Percentiles rank a stretch among this genome's conserved stretches.
phyloP scores from a whole-genome alignment of 495 filamentous ascomycete species.

The Hyaloscypha variabilis region DNA sequence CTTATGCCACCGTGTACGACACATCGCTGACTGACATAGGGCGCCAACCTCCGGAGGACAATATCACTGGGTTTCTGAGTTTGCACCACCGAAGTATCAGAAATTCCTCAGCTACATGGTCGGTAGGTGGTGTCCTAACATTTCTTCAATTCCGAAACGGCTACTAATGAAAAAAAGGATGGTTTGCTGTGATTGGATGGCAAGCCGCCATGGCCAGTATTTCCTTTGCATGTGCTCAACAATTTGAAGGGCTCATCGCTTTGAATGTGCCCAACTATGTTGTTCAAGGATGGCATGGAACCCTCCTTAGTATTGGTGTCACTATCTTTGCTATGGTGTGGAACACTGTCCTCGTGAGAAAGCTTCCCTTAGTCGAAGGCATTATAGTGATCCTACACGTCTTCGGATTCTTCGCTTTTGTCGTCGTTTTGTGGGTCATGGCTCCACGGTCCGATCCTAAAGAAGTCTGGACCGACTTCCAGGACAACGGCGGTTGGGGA shows the following conservation, averaged over 20 bases:
- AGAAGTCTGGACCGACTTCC: constrained; percentile 55
- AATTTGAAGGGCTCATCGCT: constrained; percentile 62
- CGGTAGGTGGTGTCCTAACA: constrained; percentile 29
- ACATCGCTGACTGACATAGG: constrained; percentile 7
- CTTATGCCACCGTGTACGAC: not conserved
- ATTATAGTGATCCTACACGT: constrained; percentile 63
- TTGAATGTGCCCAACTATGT: constrained; percentile 50
- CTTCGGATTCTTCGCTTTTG: constrained; percentile 61
- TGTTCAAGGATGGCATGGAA: constrained; percentile 61
- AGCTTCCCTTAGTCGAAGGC: constrained; percentile 59
- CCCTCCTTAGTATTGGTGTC: constrained; percentile 57
- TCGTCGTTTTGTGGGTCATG: constrained; percentile 60
- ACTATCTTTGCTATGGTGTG: constrained; percentile 52
- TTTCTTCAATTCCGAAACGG: too few relatives aligned
- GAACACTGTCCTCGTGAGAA: constrained; percentile 56
- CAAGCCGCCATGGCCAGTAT: constrained; percentile 58
- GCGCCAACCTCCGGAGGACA: constrained; percentile 39
- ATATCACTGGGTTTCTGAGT: constrained; percentile 57
- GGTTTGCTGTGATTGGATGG: constrained; percentile 65
- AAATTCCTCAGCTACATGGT: constrained; percentile 63
- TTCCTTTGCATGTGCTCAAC: constrained; percentile 56
- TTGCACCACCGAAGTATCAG: constrained; percentile 54
- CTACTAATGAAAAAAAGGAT: constrained; percentile 39
- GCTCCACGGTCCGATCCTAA: constrained; percentile 46
- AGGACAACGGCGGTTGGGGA: constrained; percentile 58